These are phyloP conservation scores for Monosporascus ibericus DNA, from an alignment of 2,329 filamentous ascomycete genomes.

Conservation along the genomic window DNA sequence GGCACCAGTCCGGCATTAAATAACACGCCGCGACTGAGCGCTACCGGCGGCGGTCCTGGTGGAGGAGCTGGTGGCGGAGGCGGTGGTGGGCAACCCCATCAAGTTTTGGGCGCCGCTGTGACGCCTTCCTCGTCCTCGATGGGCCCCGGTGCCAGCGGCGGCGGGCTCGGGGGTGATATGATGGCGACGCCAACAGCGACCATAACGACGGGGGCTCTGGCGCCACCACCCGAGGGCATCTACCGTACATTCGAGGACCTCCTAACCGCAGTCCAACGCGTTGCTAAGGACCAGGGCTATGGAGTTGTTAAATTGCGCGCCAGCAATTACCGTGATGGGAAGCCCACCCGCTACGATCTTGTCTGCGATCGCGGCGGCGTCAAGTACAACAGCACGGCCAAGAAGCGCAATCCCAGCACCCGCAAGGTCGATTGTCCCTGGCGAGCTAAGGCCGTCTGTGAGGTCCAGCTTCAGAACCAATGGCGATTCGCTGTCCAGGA, in stretches of 20 bases:
- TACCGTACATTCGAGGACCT: constrained; percentile 55
- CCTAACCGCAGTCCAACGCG: constrained; percentile 50
- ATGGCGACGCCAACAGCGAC: constrained; percentile 14
- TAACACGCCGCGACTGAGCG: neutral
- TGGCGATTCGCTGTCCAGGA: constrained; percentile 60
- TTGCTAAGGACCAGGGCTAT: constrained; percentile 57
- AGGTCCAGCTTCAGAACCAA: constrained; percentile 56
- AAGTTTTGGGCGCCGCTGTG: constrained; percentile 12
- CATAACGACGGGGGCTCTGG: constrained; percentile 30
- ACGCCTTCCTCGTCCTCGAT: neutral
- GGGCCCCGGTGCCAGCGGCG: neutral
- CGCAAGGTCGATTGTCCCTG: constrained; percentile 60
- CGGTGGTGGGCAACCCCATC: constrained; percentile 22
- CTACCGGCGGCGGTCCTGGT: neutral
- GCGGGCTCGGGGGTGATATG: neutral
- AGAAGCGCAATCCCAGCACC: constrained; percentile 58
- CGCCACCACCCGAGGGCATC: constrained; percentile 54
- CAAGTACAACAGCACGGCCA: constrained; percentile 59
- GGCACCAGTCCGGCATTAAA: constrained; percentile 19
- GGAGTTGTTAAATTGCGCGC: constrained; percentile 57
- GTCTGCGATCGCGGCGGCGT: constrained; percentile 59
- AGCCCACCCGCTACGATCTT: constrained; percentile 56
- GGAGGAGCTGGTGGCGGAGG: neutral
- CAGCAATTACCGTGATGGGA: constrained; percentile 58
- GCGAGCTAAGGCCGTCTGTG: constrained; percentile 57